phyloP scores from a whole-genome alignment of 2,329 filamentous ascomycete genomes.

The Aspergillus brunneoviolaceus region DNA sequence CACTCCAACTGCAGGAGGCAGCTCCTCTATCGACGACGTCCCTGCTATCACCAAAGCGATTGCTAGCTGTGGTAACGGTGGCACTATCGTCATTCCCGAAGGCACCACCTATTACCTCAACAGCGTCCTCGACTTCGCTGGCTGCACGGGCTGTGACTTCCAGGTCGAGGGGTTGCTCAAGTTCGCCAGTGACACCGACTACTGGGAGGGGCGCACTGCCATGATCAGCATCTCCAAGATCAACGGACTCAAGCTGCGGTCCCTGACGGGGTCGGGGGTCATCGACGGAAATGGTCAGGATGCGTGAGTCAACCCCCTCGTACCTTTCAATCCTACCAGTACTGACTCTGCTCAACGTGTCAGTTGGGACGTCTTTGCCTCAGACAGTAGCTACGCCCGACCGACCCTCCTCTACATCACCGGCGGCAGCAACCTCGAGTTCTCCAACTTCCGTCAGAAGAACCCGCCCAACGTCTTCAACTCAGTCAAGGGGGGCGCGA shows the following conservation, averaged over 20 bases:
- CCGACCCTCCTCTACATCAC: slow-evolving; percentile 47
- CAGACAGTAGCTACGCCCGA: slow-evolving; percentile 38
- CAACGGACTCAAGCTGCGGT: slow-evolving; percentile 41
- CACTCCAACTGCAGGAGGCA: slow-evolving; percentile 32
- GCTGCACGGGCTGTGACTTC: slow-evolving; percentile 47
- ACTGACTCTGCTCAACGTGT: too few relatives aligned
- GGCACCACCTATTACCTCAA: slow-evolving; percentile 46
- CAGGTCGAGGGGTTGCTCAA: slow-evolving; percentile 49
- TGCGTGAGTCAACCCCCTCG: slow-evolving; percentile 21
- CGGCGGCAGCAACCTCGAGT: slow-evolving; percentile 38
- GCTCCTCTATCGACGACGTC: slow-evolving; percentile 41
- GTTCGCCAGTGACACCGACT: slow-evolving; percentile 39
- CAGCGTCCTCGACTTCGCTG: slow-evolving; percentile 44
- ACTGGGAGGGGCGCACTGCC: slow-evolving; percentile 44
- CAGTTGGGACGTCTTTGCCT: slow-evolving; percentile 42
- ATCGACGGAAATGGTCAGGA: slow-evolving; percentile 52
- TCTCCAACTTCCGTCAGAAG: slow-evolving; percentile 40
- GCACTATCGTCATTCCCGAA: slow-evolving; percentile 47
- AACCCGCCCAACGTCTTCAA: slow-evolving; percentile 51
- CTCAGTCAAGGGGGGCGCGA: slow-evolving; percentile 38
- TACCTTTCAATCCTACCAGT: neutral
- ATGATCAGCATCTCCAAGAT: slow-evolving; percentile 44
- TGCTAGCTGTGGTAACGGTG: slow-evolving; percentile 42
- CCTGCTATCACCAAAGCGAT: slow-evolving; percentile 48
- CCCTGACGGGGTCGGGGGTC: slow-evolving; percentile 41